Base-by-base conservation (phyloP, 148 eudicot genomes). In the Cornus kousa region DNA sequence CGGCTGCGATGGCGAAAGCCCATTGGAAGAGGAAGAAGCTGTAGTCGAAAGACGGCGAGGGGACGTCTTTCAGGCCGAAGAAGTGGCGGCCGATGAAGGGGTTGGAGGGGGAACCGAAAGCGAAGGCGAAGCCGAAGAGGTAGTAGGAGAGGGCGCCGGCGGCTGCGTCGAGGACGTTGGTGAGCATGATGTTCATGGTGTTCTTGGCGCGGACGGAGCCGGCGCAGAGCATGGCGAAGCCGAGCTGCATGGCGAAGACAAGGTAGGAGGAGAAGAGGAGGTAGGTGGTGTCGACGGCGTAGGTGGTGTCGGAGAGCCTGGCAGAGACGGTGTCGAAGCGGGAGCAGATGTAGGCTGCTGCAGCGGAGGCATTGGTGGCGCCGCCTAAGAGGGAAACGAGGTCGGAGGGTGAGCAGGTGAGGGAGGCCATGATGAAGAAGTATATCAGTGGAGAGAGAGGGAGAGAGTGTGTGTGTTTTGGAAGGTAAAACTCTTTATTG, bases 211-310 rank as follows among this genome's bases (percentile, higher is more conserved):
- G 82, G 68, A 88, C 90, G 7, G 90, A 88, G 72, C 90, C 90
- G 9, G 90, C 90, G 74, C 90, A 88, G 40, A 88, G 87, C 90
- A 88, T 88, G 74, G 90, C 90, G 70, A 88, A 88, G 37, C 90
- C 90, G 39, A 88, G 84, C 70, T 88, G 90, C 90, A 88, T 88
- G 43, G 88, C 84, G 77, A 88, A 88, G 24, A 88, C 90, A 0
- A 88, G 74, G 83, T 88, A 88, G 31, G 90, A 82, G 4, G 90
- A 88, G 78, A 88, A 88, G 60, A 88, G 79, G 74, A 88, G 85
- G 84, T 86, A 88, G 35, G 90, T 86, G 75, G 40, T 79, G 83
- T 88, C 86, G 7, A 88, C 75, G 10, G 90, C 90, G 81, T 68
- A 88, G 9, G 84, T 78, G 31, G 86, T 78, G 79, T 78, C 78